Conservation (phyloP, 2,329 filamentous ascomycete species). For the Colletotrichum gloeosporioides region DNA sequence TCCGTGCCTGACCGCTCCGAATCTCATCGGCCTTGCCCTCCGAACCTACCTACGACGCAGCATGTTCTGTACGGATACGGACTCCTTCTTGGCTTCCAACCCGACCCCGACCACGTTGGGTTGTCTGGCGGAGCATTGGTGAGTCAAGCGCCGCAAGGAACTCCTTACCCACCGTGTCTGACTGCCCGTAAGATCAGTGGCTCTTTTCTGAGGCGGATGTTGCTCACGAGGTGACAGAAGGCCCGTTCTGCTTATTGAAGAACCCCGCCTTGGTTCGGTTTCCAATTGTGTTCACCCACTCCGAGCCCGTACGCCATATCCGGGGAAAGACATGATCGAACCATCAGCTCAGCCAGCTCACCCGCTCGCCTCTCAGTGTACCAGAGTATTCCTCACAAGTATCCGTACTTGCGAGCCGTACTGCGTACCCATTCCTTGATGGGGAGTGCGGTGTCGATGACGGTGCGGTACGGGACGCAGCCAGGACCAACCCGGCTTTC, state of each 20-base stretch:
- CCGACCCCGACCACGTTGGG: background rate
- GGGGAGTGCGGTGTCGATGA: background rate
- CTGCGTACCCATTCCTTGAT: background rate
- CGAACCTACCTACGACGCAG: background rate
- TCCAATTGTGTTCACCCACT: background rate
- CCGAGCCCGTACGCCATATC: conserved; percentile 3
- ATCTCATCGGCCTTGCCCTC: background rate
- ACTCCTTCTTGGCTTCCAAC: background rate
- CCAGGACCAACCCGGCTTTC: background rate
- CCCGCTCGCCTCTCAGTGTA: no score
- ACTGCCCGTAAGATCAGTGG: background rate
- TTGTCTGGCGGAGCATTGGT: background rate
- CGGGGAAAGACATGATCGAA: background rate
- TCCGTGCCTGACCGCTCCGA: background rate
- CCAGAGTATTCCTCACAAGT: background rate
- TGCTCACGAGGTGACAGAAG: background rate
- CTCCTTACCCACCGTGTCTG: background rate
- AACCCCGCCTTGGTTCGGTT: background rate
- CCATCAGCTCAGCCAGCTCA: background rate
- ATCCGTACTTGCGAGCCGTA: background rate
- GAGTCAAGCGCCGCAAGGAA: background rate
- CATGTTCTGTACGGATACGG: background rate
- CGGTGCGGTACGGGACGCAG: background rate
- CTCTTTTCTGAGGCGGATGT: background rate
- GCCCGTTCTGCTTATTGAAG: background rate